phyloP scores from a whole-genome alignment of 1,284 basidiomycete species.

The Anthracocystis panici-leucophaei region DNA sequence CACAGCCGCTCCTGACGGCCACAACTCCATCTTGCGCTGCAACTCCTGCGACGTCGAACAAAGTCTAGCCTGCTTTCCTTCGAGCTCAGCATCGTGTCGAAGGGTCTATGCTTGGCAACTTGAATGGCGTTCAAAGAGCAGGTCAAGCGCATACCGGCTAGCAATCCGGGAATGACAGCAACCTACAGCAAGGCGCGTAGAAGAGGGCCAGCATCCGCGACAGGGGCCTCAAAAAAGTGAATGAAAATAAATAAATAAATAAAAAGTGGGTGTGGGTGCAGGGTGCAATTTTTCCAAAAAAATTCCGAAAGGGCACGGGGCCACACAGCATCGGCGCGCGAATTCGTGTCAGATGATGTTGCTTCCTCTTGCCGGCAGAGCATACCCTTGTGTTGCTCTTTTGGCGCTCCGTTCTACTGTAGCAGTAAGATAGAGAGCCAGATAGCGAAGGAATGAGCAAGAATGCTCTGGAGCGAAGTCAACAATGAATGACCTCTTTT shows the following conservation, averaged over 20 bases:
- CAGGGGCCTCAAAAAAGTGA: constrained; percentile 4
- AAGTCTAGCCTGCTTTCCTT: neutral
- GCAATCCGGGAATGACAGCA: neutral
- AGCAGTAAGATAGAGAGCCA: too few species aligned
- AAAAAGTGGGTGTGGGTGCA: constrained; percentile 30
- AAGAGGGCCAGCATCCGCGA: neutral
- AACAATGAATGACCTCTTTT: neutral
- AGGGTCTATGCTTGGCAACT: neutral
- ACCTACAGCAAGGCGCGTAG: too few species aligned
- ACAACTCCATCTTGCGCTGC: neutral
- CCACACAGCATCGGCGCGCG: constrained; percentile 11
- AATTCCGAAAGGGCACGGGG: constrained; percentile 15
- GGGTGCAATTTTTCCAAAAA: constrained; percentile 13
- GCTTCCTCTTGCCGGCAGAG: constrained; percentile 13
- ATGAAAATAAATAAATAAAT: constrained; percentile 1
- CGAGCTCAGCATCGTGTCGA: neutral
- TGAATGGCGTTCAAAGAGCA: neutral
- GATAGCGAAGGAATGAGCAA: constrained; percentile 5
- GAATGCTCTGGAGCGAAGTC: constrained; percentile 31
- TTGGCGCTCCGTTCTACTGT: too few species aligned
- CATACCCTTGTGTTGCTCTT: neutral
- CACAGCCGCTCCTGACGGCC: constrained; percentile 14
- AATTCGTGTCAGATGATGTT: constrained; percentile 47
- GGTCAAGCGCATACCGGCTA: constrained; percentile 3
- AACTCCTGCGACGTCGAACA: neutral